These are phyloP conservation scores for Scheffersomyces insectosa DNA, from an alignment of 1,139 yeast genomes.

Conservation along the genomic window DNA sequence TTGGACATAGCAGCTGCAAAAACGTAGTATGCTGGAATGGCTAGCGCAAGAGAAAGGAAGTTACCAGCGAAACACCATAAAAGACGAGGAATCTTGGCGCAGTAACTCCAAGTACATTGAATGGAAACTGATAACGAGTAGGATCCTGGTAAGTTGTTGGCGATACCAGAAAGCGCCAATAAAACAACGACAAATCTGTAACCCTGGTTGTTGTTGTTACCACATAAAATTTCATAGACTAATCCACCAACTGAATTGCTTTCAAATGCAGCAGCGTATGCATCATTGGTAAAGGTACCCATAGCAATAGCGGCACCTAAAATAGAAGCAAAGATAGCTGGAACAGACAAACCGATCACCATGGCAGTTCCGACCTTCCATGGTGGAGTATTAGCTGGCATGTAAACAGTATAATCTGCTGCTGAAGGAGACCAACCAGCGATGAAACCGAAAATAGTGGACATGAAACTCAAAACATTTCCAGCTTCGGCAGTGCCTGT, in stretches of 20 bases:
- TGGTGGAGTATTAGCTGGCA: conserved; percentile 24
- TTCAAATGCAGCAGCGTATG: conserved; percentile 20
- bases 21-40: conserved; percentile 34
- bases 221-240: conserved; percentile 28
- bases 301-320: conserved; percentile 35
- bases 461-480: conserved; percentile 26
- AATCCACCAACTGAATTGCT: conserved; percentile 30
- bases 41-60: conserved; percentile 27
- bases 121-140: conserved; percentile 29
- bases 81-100: conserved; percentile 29
- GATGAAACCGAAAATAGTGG: conserved; percentile 29
- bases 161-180: conserved; percentile 28
- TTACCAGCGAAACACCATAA: conserved; percentile 33
- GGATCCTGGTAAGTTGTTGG: conserved; percentile 32
- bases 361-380: conserved; percentile 28
- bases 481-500: conserved; percentile 42
- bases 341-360: conserved; percentile 29
- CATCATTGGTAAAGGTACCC: conserved; percentile 19
- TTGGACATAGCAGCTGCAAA: conserved; percentile 29
- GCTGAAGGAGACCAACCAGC: conserved; percentile 35
- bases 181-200: conserved; percentile 32
- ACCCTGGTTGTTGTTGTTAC: conserved; percentile 29
- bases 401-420: conserved; percentile 33
- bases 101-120: conserved; percentile 30
- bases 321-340: conserved; percentile 25